Percentiles rank a stretch among this genome's conserved stretches.
Conservation (phyloP, 495 filamentous ascomycete species). For the Neurospora sp. region DNA sequence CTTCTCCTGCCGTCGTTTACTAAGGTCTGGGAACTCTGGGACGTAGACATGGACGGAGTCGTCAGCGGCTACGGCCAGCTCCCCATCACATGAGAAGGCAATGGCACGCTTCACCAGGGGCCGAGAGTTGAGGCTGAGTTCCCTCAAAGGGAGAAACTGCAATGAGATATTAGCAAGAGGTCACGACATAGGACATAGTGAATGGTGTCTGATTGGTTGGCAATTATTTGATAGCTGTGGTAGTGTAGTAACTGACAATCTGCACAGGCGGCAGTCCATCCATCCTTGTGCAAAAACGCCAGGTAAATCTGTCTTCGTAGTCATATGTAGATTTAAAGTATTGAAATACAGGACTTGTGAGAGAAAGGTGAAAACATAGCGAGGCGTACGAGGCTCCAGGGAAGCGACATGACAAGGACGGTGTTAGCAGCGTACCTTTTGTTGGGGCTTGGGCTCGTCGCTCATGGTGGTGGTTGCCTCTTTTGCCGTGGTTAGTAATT, state of each 20-base stretch:
- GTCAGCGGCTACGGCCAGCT: conserved; percentile 37
- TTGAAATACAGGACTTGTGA: neutral
- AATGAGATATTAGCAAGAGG: conserved; percentile 1
- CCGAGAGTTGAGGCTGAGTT: conserved; percentile 31
- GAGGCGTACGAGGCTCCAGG: neutral
- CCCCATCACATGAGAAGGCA: conserved; percentile 39
- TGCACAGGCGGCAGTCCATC: neutral
- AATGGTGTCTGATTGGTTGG: neutral
- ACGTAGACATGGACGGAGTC: conserved; percentile 38
- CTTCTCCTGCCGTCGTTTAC: conserved; percentile 6
- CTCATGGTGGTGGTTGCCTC: neutral
- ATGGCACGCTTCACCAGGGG: conserved; percentile 36
- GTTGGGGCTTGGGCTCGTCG: neutral
- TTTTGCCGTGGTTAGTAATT: neutral
- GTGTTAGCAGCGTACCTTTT: neutral
- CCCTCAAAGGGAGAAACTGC: conserved; percentile 31
- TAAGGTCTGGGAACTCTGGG: conserved; percentile 29
- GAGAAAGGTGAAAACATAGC: neutral
- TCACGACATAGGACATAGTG: neutral
- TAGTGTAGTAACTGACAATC: neutral
- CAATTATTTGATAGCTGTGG: neutral
- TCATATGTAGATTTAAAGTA: neutral
- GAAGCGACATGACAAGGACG: neutral
- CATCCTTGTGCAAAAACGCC: neutral
- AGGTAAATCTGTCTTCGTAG: neutral